Conservation (phyloP, 768 basidiomycete species). For the Gelatoporia subvermispora region DNA sequence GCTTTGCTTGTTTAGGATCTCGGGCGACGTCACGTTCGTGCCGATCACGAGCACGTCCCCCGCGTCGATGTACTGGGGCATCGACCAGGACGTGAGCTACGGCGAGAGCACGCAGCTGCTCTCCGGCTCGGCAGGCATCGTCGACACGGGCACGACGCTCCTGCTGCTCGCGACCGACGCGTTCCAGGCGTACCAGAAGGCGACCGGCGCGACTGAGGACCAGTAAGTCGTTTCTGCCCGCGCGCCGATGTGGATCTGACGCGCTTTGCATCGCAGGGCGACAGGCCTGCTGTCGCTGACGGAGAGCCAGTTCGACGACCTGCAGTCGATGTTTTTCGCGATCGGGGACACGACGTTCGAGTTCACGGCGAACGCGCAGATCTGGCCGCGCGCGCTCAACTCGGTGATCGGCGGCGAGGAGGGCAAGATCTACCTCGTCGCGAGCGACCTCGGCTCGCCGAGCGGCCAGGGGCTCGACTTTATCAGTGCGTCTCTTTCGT, state of each 20-base stretch:
- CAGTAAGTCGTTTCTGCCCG: constrained; percentile 24
- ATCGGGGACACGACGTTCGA: constrained; percentile 50
- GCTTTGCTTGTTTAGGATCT: too few species aligned
- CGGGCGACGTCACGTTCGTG: constrained; percentile 23
- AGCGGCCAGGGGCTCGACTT: constrained; percentile 61
- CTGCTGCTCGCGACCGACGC: constrained; percentile 54
- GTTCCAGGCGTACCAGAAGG: constrained; percentile 49
- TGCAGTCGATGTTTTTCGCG: constrained; percentile 49
- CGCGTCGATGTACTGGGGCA: constrained; percentile 46
- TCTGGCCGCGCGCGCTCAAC: constrained; percentile 63
- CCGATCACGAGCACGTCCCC: constrained; percentile 43
- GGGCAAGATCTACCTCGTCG: constrained; percentile 50
- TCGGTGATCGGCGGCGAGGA: constrained; percentile 48
- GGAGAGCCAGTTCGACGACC: constrained; percentile 38
- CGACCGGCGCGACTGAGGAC: constrained; percentile 50
- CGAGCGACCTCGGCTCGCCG: constrained; percentile 44
- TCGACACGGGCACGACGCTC: constrained; percentile 52
- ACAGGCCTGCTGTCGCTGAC: constrained; percentile 57
- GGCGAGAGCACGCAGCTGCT: constrained; percentile 27
- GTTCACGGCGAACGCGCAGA: constrained; percentile 61
- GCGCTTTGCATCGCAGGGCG: constrained; percentile 25
- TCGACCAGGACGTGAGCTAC: constrained; percentile 39
- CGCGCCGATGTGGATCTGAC: not conserved
- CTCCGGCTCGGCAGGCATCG: constrained; percentile 38
- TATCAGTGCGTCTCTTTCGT: constrained; percentile 41